Evolutionary conservation across 257 asterid genomes (phyloP).

Genomic region (Jacaranda mimosifolia): DNA sequence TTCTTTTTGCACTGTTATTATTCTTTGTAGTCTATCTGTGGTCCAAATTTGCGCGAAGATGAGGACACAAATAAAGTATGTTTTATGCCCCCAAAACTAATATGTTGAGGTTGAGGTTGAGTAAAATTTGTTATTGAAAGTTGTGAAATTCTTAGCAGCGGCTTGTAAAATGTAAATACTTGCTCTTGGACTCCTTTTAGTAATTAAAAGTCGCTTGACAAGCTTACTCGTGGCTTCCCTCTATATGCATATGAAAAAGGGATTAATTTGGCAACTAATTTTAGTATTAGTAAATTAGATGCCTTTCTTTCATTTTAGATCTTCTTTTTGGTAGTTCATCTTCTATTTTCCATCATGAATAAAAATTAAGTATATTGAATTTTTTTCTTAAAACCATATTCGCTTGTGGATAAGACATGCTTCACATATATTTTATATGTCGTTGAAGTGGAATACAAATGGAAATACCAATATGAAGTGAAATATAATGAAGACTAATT

Average conservation of each 20-base stretch:
- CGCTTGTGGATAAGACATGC: too few species aligned
- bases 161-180: slow-evolving; percentile 30
- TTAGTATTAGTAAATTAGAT: too few species aligned
- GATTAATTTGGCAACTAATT: background rate
- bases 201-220: background rate
- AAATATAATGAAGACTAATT: too few species aligned
- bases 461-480: too few species aligned
- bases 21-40: slow-evolving; percentile 67
- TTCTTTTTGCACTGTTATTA: slow-evolving; percentile 69
- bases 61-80: slow-evolving; percentile 5
- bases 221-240: background rate
- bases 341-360: too few species aligned
- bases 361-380: too few species aligned
- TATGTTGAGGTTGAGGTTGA: slow-evolving; percentile 5
- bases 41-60: slow-evolving; percentile 64
- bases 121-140: background rate
- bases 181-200: background rate
- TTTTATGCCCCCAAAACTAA: background rate
- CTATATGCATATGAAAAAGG: background rate
- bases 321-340: too few species aligned
- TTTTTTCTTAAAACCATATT: too few species aligned
- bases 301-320: too few species aligned
- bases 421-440: too few species aligned
- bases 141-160: background rate
- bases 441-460: too few species aligned